These are phyloP conservation scores for Xylariaceae sp. DNA, from an alignment of 2,329 filamentous ascomycete species.

Conservation along the genomic window DNA sequence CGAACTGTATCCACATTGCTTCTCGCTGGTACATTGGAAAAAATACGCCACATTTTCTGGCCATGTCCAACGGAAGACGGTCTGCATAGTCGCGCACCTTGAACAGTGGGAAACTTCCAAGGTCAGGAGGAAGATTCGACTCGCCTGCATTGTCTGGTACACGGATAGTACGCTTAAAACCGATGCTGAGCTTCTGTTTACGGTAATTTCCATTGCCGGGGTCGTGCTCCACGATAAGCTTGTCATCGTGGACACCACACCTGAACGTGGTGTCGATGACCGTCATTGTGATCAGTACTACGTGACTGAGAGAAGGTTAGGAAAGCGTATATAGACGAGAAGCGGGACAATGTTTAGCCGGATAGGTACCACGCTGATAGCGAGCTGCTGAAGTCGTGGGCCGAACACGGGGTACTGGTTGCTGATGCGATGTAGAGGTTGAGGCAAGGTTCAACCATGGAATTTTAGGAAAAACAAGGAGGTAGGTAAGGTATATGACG, in stretches of 20 bases:
- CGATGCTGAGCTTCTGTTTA: slow-evolving; percentile 26
- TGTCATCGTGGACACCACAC: slow-evolving; percentile 1
- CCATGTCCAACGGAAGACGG: slow-evolving; percentile 33
- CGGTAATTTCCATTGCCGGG: background rate
- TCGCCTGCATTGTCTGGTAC: slow-evolving; percentile 37
- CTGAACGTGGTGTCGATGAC: background rate
- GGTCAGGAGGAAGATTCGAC: slow-evolving; percentile 31
- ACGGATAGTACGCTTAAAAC: slow-evolving; percentile 39
- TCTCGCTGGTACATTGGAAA: slow-evolving; percentile 43
- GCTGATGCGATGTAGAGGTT: too few species aligned
- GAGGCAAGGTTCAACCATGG: too few species aligned
- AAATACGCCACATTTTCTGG: slow-evolving; percentile 40
- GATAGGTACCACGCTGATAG: too few species aligned
- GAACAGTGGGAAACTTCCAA: slow-evolving; percentile 38
- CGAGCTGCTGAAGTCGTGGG: too few species aligned
- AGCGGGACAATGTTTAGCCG: too few species aligned
- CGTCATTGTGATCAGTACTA: too few species aligned
- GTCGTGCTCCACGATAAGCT: slow-evolving; percentile 6
- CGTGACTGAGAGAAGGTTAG: too few species aligned
- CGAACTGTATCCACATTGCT: slow-evolving; percentile 38
- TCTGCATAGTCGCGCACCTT: slow-evolving; percentile 29
- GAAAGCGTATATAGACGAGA: too few species aligned
- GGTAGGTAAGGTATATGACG: too few species aligned
- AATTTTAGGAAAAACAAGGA: too few species aligned
- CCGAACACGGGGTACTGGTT: too few species aligned